A percentile compares a stretch with the other conserved stretches of the same genome.
These are phyloP conservation scores for Monoraphidium neglectum DNA, from an alignment of 139 green algal species.

Conservation along the genomic window DNA sequence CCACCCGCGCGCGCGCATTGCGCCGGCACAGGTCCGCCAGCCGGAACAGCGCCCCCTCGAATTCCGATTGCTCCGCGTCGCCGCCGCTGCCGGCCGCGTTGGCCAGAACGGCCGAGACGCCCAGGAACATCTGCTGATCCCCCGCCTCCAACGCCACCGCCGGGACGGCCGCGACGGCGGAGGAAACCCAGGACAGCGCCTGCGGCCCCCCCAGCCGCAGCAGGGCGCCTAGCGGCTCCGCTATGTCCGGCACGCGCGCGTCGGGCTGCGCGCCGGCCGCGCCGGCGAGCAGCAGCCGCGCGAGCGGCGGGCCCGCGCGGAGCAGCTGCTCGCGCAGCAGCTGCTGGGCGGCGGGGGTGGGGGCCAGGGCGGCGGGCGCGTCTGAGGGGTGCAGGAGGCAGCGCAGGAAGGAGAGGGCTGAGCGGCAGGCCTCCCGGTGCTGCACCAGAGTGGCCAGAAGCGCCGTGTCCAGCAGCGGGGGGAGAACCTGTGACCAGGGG, in stretches of 20 bases:
- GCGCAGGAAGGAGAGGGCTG: conserved; percentile 64
- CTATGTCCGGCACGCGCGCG: conserved; percentile 46
- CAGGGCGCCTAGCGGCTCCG: conserved; percentile 53
- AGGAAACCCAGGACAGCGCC: conserved; percentile 53
- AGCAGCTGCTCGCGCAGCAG: conserved; percentile 39
- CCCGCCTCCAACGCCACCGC: conserved; percentile 34
- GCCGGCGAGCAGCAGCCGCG: conserved; percentile 59
- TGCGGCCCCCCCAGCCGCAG: conserved; percentile 23
- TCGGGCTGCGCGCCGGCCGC: conserved; percentile 51
- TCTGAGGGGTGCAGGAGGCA: conserved; percentile 46
- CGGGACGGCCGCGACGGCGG: conserved; percentile 52
- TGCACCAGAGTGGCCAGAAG: conserved; percentile 44
- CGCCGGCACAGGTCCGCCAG: conserved; percentile 70
- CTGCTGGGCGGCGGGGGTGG: conserved; percentile 2
- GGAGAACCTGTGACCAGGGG: conserved; percentile 50
- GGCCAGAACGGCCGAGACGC: conserved; percentile 10
- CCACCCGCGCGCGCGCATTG: conserved; percentile 45
- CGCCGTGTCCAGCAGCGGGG: conserved; percentile 59
- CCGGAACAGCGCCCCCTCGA: conserved; percentile 61
- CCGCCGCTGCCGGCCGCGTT: conserved; percentile 21
- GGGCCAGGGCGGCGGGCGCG: conserved; percentile 3
- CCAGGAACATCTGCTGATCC: conserved; percentile 55
- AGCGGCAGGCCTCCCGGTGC: conserved; percentile 77
- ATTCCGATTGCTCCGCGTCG: conserved; percentile 19
- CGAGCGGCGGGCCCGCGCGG: conserved; percentile 34